Percentiles rank a stretch among this genome's conserved stretches.
These are phyloP conservation scores for Kuraishia floccosa DNA, from an alignment of 805 yeast genomes.

Conservation along the genomic window DNA sequence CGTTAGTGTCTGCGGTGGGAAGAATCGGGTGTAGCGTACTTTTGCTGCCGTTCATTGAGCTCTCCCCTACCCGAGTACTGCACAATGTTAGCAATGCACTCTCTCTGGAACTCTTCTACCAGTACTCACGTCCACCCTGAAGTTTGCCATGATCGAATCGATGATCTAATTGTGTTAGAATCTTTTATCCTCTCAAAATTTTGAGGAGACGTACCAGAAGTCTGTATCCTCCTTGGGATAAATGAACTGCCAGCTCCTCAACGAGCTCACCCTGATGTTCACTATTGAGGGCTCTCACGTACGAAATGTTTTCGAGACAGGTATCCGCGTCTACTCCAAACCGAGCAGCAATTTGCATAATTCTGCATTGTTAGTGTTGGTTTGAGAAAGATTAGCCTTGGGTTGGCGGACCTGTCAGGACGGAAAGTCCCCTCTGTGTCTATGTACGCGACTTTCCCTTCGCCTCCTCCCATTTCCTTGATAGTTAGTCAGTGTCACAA, in stretches of 20 bases:
- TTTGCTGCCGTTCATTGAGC: slow-evolving; percentile 65
- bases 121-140: slow-evolving; percentile 54
- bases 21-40: slow-evolving; percentile 23
- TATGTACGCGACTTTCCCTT: slow-evolving; percentile 69
- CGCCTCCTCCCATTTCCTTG: slow-evolving; percentile 67
- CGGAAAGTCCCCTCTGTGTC: slow-evolving; percentile 76
- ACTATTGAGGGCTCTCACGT: slow-evolving; percentile 67
- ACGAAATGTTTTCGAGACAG: slow-evolving; percentile 60
- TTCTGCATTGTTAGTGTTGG: slow-evolving; percentile 18
- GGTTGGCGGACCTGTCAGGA: slow-evolving; percentile 48
- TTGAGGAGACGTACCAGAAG: slow-evolving; percentile 8
- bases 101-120: too few relatives aligned
- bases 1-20: not conserved
- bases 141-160: slow-evolving; percentile 72
- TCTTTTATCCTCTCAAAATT: too few relatives aligned
- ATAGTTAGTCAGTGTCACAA: not conserved
- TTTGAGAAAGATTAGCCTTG: too few relatives aligned
- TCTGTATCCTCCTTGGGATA: slow-evolving; percentile 53
- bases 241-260: slow-evolving; percentile 53
- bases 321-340: slow-evolving; percentile 61
- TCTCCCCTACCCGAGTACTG: slow-evolving; percentile 67
- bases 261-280: slow-evolving; percentile 71
- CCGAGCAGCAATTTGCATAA: slow-evolving; percentile 52
- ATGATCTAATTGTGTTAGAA: slow-evolving; percentile 44
- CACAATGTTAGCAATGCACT: too few relatives aligned